Base-by-base conservation (phyloP, 208 protist species). In the Acanthamoeba castellanii region DNA sequence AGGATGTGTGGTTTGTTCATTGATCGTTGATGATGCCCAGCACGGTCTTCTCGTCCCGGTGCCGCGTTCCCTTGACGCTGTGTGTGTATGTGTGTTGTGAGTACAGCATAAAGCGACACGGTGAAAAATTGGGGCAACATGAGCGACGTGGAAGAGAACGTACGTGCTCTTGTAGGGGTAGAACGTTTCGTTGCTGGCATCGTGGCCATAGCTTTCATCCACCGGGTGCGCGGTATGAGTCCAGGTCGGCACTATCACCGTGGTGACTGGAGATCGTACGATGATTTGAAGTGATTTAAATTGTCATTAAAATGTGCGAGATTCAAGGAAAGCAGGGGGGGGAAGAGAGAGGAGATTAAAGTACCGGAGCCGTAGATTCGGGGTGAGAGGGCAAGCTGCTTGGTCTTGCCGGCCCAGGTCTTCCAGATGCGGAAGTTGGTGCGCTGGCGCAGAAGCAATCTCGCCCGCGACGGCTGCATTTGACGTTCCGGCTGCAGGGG, bases 101-200 rank as follows among this genome's bases (percentile, higher is more conserved):
- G 64, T 34, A 16, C 5, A 27, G 64, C 9, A 27, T 22, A 72
- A 16, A 22, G 47, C 47, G 47, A 4, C 7, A 52, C 47, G 11
- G 47, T 52, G 7, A 52, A 11, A 52, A 4, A 52, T 14, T 52
- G 47, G 13, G 9, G 50, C 47, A 4, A 4, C 7, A 4, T 52
- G 47, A 52, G 47, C 16, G 50, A 37, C 37, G 37, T 37, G 37
- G 37, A 37, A 37, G 37, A 66, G 59, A 9, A 66, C 64, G 64
- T 25, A 82, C 72, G 11, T 52, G 32, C 32, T 52, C 50, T 90
- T 90, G 59, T 90, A 90, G 11, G 84, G 84, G 37, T 90, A 90
- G 84, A 90, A 90, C 13, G 59, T 68, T n/a, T 90, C 84, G 47
- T 90, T 61, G 55, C n/a, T 90, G 84, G 84, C 59, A 25, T 90